A percentile compares a stretch with the other conserved stretches of the same genome.
phyloP scores from a whole-genome alignment of 306 rosid species.

The Vigna mungo region DNA sequence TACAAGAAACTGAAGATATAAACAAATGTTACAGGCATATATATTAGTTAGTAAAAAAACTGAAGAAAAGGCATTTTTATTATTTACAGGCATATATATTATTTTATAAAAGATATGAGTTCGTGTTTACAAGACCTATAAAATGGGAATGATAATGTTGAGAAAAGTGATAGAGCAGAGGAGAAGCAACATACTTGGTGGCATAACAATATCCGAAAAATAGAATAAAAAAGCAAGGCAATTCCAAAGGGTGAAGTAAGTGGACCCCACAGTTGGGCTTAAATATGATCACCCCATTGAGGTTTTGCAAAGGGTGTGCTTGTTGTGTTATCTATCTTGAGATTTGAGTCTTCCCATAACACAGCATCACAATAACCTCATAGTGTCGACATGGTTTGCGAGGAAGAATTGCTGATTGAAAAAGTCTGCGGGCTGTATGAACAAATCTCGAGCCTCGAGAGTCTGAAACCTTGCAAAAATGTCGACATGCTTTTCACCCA shows the following conservation, averaged over 20 bases:
- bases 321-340: background rate
- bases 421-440: slow-evolving; percentile 57
- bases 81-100: background rate
- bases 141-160: slow-evolving; percentile 1
- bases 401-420: slow-evolving; percentile 63
- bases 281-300: slow-evolving; percentile 47
- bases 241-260: slow-evolving; percentile 24
- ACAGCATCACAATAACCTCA: slow-evolving; percentile 41
- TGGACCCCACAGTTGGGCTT: slow-evolving; percentile 47
- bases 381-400: slow-evolving; percentile 80
- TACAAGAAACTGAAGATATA: too few relatives aligned
- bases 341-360: slow-evolving; percentile 18
- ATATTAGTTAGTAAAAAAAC: background rate
- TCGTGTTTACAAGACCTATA: slow-evolving; percentile 12
- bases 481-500: slow-evolving; percentile 87
- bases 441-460: slow-evolving; percentile 67
- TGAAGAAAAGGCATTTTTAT: background rate
- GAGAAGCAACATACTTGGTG: background rate
- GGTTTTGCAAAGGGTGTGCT: background rate
- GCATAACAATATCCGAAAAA: slow-evolving; percentile 18
- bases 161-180: background rate
- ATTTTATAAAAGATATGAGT: background rate
- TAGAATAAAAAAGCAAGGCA: background rate
- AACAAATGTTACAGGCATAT: background rate
- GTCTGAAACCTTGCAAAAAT: slow-evolving; percentile 78